These are phyloP conservation scores for Pseudonitzschia delicatissima DNA, from an alignment of 108 stramenopile species.

Conservation along the genomic window DNA sequence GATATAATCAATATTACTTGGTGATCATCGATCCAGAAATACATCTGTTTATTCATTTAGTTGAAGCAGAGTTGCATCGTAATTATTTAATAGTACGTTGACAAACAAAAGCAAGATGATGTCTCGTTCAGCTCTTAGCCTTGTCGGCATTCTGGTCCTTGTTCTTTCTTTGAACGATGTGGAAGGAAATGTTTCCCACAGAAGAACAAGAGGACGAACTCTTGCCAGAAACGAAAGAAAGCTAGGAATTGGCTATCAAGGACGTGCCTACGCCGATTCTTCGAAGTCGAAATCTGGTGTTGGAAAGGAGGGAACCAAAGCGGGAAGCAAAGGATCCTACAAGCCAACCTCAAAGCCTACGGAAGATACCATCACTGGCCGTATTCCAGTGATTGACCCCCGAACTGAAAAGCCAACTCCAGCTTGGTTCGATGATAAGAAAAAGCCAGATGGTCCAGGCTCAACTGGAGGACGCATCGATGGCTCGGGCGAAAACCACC, in stretches of 20 bases:
- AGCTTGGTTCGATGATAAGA: neutral
- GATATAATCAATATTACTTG: too few relatives aligned
- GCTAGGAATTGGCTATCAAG: neutral
- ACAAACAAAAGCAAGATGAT: slow-evolving; percentile 10
- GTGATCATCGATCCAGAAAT: too few relatives aligned
- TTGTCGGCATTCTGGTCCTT: neutral
- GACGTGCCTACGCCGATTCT: neutral
- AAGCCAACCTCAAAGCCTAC: too few relatives aligned
- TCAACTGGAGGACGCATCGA: neutral
- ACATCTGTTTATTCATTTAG: too few relatives aligned
- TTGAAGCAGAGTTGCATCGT: too few relatives aligned
- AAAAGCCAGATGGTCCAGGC: neutral
- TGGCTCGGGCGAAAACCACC: neutral
- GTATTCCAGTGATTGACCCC: too few relatives aligned
- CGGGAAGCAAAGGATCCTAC: too few relatives aligned
- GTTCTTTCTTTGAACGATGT: neutral
- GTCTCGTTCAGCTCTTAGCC: neutral
- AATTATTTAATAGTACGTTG: too few relatives aligned
- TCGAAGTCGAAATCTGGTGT: neutral
- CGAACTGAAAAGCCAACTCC: too few relatives aligned
- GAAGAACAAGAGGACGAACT: neutral
- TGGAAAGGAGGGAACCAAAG: too few relatives aligned
- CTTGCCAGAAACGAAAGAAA: neutral
- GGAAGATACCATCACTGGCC: too few relatives aligned
- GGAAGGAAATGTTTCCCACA: neutral